Evolutionary conservation across 192 early-diverging fungal genomes (phyloP), one percentile per base, ranked within the genome.

Genomic region (Phycomyces nitens): DNA sequence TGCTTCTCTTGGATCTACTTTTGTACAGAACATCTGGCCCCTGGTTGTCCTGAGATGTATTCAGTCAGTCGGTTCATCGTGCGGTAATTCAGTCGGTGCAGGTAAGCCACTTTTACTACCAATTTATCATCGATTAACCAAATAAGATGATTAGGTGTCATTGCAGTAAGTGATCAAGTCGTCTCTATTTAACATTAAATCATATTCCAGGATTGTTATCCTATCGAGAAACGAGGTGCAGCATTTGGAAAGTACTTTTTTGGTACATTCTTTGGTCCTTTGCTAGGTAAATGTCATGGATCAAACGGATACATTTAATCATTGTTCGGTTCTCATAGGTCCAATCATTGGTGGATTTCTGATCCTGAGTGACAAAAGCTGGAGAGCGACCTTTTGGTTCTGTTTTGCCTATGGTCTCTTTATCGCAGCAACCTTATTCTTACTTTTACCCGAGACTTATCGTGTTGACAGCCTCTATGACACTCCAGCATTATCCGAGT

Each of bases 351-450:
- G 75, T 27, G 79, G 75, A 26, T 54, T 80, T 14, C 64, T 80
- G n/a, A 66, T 76, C 2, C 24, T 61, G 7, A 53, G 70, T n/a
- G 56, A 63, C 2, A 64, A 70, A 23, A 72, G 68, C 16, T 80
- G 75, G 79, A 41, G 74, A 42, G 53, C 72, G 0, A 80, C 75
- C 21, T 80, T 80, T 49, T 75, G 66, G 63, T 80, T 80, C 29
- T 75, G 71, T 64, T 68, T 69, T 8, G 70, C 66, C 8, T 64
- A 75, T 53, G 64, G 73, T 16, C 52, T 44, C 11, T 47, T 80
- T 18, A 66, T 75, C 42, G 64, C 74, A 27, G 8, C 75, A 15
- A 22, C 71, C 43, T 56, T 75, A 6, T 80, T 80, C 39, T 77
- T 80, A 40, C 56, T 80, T 22, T 34, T 77, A 38, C 79, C 79